These are phyloP conservation scores for Talaromyces sp. DNA, from an alignment of 2,329 filamentous ascomycete genomes.

Conservation along the genomic window DNA sequence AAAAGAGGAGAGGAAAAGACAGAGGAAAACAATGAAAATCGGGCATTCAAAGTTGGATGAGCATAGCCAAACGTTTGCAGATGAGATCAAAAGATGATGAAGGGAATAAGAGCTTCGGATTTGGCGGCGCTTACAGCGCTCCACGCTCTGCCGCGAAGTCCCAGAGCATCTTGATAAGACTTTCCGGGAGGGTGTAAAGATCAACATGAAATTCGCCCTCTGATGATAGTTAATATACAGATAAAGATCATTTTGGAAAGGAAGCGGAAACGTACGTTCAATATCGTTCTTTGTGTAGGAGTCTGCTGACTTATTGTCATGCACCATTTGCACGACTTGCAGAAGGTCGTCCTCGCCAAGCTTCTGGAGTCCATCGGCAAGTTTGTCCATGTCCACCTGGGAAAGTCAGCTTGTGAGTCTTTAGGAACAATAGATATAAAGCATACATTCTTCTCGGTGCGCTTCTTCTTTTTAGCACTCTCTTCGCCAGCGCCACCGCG, in stretches of 20 bases:
- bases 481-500: conserved; percentile 58
- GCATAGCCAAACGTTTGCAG: background rate
- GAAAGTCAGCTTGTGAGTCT: conserved; percentile 2
- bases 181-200: conserved; percentile 92
- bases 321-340: conserved; percentile 95
- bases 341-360: conserved; percentile 90
- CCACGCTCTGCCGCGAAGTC: conserved; percentile 64
- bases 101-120: conserved; percentile 5
- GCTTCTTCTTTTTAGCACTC: conserved; percentile 75
- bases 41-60: conserved; percentile 1
- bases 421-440: background rate
- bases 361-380: conserved; percentile 87
- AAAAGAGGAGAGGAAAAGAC: background rate
- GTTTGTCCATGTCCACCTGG: conserved; percentile 87
- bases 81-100: conserved; percentile 10
- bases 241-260: background rate
- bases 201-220: conserved; percentile 98
- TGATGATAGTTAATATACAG: conserved; percentile 43
- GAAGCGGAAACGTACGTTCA: conserved; percentile 70
- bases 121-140: background rate
- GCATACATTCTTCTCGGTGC: conserved; percentile 62
- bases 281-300: conserved; percentile 98
- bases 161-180: conserved; percentile 90
- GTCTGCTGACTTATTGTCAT: conserved; percentile 91
- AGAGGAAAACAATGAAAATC: conserved; percentile 1